Percentiles rank a stretch among this genome's conserved stretches.
Conservation (phyloP, 148 eudicot species). For the Amaranthus cruentus region DNA sequence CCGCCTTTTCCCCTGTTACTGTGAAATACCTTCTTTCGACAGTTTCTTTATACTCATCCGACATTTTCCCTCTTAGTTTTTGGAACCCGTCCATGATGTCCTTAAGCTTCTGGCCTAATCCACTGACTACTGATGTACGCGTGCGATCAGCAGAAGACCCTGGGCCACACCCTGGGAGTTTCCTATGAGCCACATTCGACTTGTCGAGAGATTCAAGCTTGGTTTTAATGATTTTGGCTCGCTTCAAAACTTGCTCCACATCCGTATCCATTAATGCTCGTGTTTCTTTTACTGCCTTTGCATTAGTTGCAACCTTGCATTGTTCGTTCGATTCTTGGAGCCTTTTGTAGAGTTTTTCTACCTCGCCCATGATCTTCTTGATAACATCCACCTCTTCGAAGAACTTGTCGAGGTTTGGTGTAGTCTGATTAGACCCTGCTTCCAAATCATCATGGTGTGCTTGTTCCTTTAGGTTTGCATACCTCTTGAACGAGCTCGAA, state of each 20-base stretch:
- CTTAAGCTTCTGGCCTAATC: constrained; percentile 65
- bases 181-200: constrained; percentile 53
- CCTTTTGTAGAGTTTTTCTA: constrained; percentile 49
- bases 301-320: constrained; percentile 52
- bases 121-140: constrained; percentile 55
- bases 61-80: constrained; percentile 48
- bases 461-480: constrained; percentile 50
- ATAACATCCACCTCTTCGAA: constrained; percentile 62
- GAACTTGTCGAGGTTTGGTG: constrained; percentile 51
- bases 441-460: constrained; percentile 49
- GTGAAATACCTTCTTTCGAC: constrained; percentile 67
- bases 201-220: constrained; percentile 62
- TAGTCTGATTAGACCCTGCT: constrained; percentile 21
- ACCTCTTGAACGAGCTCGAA: constrained; percentile 62
- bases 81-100: constrained; percentile 73
- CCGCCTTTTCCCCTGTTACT: constrained; percentile 61
- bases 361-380: constrained; percentile 55
- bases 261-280: constrained; percentile 66
- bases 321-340: constrained; percentile 61
- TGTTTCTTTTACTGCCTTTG: constrained; percentile 49
- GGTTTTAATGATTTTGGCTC: constrained; percentile 55
- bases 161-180: constrained; percentile 55
- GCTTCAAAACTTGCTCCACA: constrained; percentile 51
- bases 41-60: constrained; percentile 67
- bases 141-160: constrained; percentile 75